These are phyloP conservation scores for Lachancea nothofagi DNA, from an alignment of 805 yeast genomes.

Conservation along the genomic window DNA sequence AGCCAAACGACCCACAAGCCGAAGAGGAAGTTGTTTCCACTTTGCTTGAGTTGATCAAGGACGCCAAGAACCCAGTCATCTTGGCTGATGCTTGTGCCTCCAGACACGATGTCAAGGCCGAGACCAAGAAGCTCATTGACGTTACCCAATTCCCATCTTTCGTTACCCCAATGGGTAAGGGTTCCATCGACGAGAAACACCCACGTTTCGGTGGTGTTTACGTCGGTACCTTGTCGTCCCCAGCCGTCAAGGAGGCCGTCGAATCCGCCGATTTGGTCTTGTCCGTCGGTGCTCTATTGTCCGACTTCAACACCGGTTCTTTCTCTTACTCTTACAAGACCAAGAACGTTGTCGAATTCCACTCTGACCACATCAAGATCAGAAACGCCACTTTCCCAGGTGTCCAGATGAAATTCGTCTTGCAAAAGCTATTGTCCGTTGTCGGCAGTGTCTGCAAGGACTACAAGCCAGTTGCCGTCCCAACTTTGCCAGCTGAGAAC, in stretches of 20 bases:
- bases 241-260: conserved; percentile 65
- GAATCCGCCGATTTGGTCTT: conserved; percentile 70
- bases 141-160: conserved; percentile 74
- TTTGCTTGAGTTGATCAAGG: conserved; percentile 46
- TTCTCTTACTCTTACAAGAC: conserved; percentile 72
- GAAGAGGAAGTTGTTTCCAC: conserved; percentile 57
- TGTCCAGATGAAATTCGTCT: conserved; percentile 59
- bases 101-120: conserved; percentile 64
- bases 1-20: conserved; percentile 54
- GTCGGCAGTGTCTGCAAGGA: conserved; percentile 37
- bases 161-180: conserved; percentile 89
- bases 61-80: conserved; percentile 65
- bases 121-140: conserved; percentile 56
- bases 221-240: conserved; percentile 73
- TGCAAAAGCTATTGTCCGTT: conserved; percentile 38
- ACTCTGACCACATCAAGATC: conserved; percentile 68
- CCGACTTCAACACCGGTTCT: conserved; percentile 89
- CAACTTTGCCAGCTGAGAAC: conserved; percentile 43
- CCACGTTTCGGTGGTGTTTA: conserved; percentile 79
- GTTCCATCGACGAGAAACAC: conserved; percentile 65
- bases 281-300: conserved; percentile 75
- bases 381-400: conserved; percentile 66
- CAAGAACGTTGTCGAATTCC: conserved; percentile 71
- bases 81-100: conserved; percentile 85
- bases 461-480: conserved; percentile 52